phyloP scores from a whole-genome alignment of 306 rosid species.

The Cicer cuneatum region DNA sequence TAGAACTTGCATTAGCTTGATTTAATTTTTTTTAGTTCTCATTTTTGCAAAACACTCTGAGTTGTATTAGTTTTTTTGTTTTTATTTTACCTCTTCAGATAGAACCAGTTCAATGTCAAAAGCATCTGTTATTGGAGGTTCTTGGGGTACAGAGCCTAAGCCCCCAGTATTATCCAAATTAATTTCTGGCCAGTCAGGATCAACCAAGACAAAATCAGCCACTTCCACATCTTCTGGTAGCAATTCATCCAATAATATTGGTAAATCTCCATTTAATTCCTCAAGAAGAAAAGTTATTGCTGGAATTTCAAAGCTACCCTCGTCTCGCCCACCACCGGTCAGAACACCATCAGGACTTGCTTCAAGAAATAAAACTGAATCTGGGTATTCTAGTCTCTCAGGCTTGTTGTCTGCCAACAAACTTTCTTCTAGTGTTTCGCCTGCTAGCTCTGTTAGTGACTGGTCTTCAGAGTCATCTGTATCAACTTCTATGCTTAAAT shows the following conservation, averaged over 20 bases:
- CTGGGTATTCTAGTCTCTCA: conserved; percentile 57
- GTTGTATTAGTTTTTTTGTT: conserved; percentile 38
- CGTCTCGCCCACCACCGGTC: conserved; percentile 52
- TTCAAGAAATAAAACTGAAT: conserved; percentile 49
- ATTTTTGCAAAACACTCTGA: conserved; percentile 5
- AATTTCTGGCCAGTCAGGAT: conserved; percentile 54
- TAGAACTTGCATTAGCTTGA: conserved; percentile 40
- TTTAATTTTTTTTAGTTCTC: conserved; percentile 24
- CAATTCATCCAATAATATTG: conserved; percentile 51
- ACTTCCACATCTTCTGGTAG: conserved; percentile 54
- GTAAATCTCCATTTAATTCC: conserved; percentile 58
- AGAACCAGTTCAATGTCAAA: conserved; percentile 57
- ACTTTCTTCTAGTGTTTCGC: conserved; percentile 70
- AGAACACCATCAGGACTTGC: conserved; percentile 62
- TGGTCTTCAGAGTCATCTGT: conserved; percentile 84
- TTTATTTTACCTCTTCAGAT: conserved; percentile 54
- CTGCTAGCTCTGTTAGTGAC: conserved; percentile 88
- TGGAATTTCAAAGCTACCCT: conserved; percentile 49
- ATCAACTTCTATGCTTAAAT: conserved; percentile 60
- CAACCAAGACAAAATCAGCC: conserved; percentile 54
- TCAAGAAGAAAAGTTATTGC: conserved; percentile 52
- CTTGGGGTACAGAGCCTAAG: conserved; percentile 52
- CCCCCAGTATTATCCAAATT: conserved; percentile 48
- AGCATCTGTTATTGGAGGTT: conserved; percentile 52
- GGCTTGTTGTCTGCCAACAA: conserved; percentile 56